Evolutionary conservation across 805 yeast genomes (phyloP), one percentile per base, ranked within the genome.

Genomic region (Danielia reshetovae): DNA sequence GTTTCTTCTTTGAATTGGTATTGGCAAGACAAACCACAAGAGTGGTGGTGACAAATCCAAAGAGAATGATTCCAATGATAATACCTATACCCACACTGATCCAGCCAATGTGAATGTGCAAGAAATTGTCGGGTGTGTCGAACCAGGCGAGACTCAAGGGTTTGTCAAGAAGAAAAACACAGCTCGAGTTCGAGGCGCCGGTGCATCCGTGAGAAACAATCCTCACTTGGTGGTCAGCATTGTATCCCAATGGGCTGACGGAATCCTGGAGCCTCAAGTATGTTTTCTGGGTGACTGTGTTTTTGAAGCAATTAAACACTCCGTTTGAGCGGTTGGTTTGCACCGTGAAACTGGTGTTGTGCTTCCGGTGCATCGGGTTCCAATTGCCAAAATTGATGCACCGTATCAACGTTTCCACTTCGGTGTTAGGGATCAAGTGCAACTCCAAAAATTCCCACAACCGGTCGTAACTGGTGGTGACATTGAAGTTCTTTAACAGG

Each of bases 71-170:
- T 0, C 90, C 90, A 7, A 81, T 49, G 2, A 82, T 57, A 4
- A 81, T 62, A 5, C 93, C 95, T 18, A 83, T 56, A 0, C 79
- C 79, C 21, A 83, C 60, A 10, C 90, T 85, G 13, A 80, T 69
- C 34, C 77, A 69, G 5, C 93, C 88, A 24, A 85, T 58, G 40
- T 74, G 81, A 16, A 84, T 56, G 39, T 74, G 82, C 29, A 78
- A 62, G 37, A 65, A 62, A 29, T 51, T 52, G 23, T 73, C 70
- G 6, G 48, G 62, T n/a, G 49, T 44, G 21, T 71, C 70, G 5
- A 81, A 53, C 93, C 94, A 84, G 1, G 57, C 53, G 16, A 81
- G 70, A 24, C 74, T 72, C n/a, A 85, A 61, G 2, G 89, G 86
- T 31, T 76, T 67, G 43, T 85, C 90, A 29, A 84, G 63, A 2